Evolutionary conservation across 345 rosid genomes (phyloP), one percentile per base, ranked within the genome.

Genomic region (Sonneratia caseolaris): DNA sequence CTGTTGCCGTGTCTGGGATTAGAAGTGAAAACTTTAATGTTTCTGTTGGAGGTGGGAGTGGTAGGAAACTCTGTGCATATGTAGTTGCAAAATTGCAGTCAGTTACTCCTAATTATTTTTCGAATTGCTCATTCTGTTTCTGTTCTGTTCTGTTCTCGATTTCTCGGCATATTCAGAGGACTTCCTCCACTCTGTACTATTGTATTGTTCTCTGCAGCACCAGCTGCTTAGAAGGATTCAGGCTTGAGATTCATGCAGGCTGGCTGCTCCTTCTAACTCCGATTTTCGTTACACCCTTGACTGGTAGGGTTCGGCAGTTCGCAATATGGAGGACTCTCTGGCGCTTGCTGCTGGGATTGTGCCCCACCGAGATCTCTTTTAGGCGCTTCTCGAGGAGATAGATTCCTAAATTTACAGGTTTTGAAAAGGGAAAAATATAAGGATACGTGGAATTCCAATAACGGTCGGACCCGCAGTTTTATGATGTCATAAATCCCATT

Each of bases 171-270:
- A 48, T 47, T 47, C 14, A 7, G 1, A 43, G 13, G 51, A 13
- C 18, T 48, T 48, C 53, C 14, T 48, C 4, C 53, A 3, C 18
- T 48, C 4, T 53, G 22, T 1, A 18, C 10, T 42, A 42, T 9
- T 42, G 45, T 42, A 42, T 18, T 21, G 22, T 19, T 53, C 18
- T 53, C 59, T 53, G 22, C 22, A 53, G 59, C 22, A 53, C 18
- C 9, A 6, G 0, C 59, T 6, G 64, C 22, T 57, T 57, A 1
- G 64, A 21, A 7, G 21, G 64, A 22, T 57, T 57, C 32, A 7
- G 37, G 10, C 66, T 11, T 4, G 22, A 18, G 59, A 53, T 53
- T 76, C 91, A 86, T 47, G 51, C 9, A 7, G 51, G 15, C 51
- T 47, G 51, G 15, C 5, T 47, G 51, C 57, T 19, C 3, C 57